Evolutionary conservation across 805 yeast genomes (phyloP), one percentile per base, ranked within the genome.

Genomic region (Suhomyces emberorum): DNA sequence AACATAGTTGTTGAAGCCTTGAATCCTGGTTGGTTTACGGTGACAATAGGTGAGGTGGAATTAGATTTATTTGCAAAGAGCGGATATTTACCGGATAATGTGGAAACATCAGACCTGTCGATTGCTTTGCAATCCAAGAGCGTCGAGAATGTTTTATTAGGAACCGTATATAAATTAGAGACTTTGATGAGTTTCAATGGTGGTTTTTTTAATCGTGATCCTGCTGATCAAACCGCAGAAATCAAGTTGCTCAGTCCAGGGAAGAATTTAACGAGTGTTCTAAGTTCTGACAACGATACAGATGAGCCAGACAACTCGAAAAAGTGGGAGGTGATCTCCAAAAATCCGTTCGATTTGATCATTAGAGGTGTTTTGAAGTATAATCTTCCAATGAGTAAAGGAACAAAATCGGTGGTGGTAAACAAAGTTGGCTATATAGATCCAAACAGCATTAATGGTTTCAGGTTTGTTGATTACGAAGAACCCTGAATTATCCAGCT

Each of bases 61-160:
- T 59, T 91, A 28, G 97, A 91, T 55, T 69, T 91, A 2, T 91
- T 91, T 66, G 97, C 91, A 1, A 81, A 79, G 48, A 76, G 85
- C 31, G 70, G 78, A 5, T 74, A 71, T 47, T 52, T 75, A 21
- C 54, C 54, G 2, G 38, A 39, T 21, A 7, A 12, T 18, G 11
- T 26, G 9, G 29, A 18, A 6, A 5, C 17, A 50, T 45, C n/a
- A 32, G 12, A 23, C 10, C 18, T 11, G 20, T 17, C 14, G 12
- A 9, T 20, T 28, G 22, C 10, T 9, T 15, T 15, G 7, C 26
- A 22, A 14, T 25, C 30, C 5, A 35, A 19, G 12, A 35, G 55
- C 0, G 65, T 69, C 6, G 81, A 82, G 47, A 88, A 96, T 0
- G 78, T 89, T 9, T 61, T 88, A 17, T 64, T 89, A 27, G 97